A percentile compares a stretch with the other conserved stretches of the same genome.
These are phyloP conservation scores for Hebeloma cylindrosporum DNA, from an alignment of 768 basidiomycete species.

Conservation along the genomic window DNA sequence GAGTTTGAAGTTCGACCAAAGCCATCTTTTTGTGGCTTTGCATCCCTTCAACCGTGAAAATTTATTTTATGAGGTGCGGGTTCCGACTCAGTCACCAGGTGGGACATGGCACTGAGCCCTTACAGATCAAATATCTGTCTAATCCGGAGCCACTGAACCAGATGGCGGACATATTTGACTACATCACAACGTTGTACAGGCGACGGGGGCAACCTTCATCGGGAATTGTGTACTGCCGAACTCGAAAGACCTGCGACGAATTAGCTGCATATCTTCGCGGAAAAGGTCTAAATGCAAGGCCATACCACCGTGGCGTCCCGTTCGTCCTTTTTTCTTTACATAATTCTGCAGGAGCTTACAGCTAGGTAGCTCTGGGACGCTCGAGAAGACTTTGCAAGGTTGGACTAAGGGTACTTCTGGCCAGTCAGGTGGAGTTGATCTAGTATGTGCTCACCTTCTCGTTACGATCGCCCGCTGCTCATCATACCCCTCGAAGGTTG, in stretches of 20 bases:
- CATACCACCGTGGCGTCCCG: slow-evolving; percentile 76
- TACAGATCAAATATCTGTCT: slow-evolving; percentile 63
- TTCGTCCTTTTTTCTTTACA: slow-evolving; percentile 26
- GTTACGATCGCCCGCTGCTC: background rate
- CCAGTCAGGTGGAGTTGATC: slow-evolving; percentile 52
- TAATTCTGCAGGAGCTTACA: background rate
- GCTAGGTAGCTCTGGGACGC: slow-evolving; percentile 38
- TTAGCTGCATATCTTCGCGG: slow-evolving; percentile 62
- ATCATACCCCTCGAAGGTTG: slow-evolving; percentile 45
- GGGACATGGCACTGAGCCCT: too few species aligned
- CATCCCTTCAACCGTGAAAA: slow-evolving; percentile 84
- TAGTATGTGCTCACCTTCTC: slow-evolving; percentile 43
- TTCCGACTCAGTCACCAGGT: background rate
- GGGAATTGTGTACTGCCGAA: slow-evolving; percentile 81
- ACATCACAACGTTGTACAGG: slow-evolving; percentile 61
- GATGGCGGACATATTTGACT: slow-evolving; percentile 66
- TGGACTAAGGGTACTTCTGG: slow-evolving; percentile 55
- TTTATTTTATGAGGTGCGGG: slow-evolving; percentile 73
- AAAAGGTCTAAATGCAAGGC: slow-evolving; percentile 64
- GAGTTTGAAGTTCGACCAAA: slow-evolving; percentile 58
- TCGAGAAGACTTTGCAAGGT: slow-evolving; percentile 61
- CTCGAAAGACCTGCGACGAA: slow-evolving; percentile 62
- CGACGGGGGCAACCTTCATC: slow-evolving; percentile 60
- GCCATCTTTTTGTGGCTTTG: slow-evolving; percentile 58
- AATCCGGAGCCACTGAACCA: slow-evolving; percentile 49